Evolutionary conservation across 768 basidiomycete species (phyloP), one percentile per base, ranked within the genome.

Genomic region (Calocera viscosa): DNA sequence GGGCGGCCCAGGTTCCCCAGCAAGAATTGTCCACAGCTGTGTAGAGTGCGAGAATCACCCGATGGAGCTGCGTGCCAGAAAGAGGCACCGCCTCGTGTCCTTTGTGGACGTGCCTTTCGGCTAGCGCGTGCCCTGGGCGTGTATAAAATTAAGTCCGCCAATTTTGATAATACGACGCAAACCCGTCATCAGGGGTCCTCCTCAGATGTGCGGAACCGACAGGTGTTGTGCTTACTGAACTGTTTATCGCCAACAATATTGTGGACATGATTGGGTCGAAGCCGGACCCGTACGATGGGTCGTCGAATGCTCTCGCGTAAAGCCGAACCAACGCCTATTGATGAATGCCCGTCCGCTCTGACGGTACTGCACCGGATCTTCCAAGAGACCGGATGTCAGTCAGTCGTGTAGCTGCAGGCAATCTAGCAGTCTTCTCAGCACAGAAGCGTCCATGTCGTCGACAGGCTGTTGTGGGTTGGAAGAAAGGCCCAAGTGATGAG

Each of bases 101-200:
- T 60, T 60, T 60, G 53, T 60, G 2, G 53, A 60, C 30, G 53
- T 60, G 53, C 53, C 53, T 28, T 60, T 60, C 53, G 53, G 53
- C 53, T 28, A 32, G 53, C 53, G 53, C 53, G 53, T 60, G 53
- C 7, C 53, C 11, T 60, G 30, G 30, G 53, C 53, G 53, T 60
- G 53, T 60, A 60, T 60, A 60, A 60, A 60, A 60, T 60, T 60
- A 60, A 16, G 53, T 60, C 53, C 53, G 53, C 53, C 53, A 26
- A 2, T 60, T 28, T 60, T 26, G 16, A 60, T 60, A 60, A 60
- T 60, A 60, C 53, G 26, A 60, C 11, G 30, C 22, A 16, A 60
- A 5, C 14, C 5, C 53, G 30, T 60, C 53, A 60, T 60, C 53
- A 60, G 53, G 53, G 53, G 53, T 60, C 53, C 53, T 32, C 24